Evolutionary conservation across 345 rosid genomes (phyloP).

Genomic region (Barbarea vulgaris): DNA sequence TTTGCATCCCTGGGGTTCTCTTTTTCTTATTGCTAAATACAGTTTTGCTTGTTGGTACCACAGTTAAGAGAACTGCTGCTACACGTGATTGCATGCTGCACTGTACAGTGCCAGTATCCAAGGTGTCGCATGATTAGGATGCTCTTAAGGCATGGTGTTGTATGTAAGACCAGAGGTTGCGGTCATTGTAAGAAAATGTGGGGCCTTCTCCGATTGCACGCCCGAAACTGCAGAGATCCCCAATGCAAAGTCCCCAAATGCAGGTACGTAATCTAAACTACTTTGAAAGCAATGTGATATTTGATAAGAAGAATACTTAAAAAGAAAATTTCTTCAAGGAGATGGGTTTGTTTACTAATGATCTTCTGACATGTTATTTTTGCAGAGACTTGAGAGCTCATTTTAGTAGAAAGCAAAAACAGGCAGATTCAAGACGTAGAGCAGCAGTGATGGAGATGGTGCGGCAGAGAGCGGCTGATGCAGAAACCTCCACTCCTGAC

Average conservation of each 20-base stretch:
- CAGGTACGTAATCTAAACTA: conserved; percentile 53
- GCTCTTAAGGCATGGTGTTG: conserved; percentile 80
- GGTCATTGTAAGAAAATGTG: conserved; percentile 87
- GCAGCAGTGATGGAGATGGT: conserved; percentile 99
- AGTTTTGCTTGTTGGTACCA: conserved; percentile 39
- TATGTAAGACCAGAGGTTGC: conserved; percentile 86
- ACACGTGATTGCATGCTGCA: conserved; percentile 79
- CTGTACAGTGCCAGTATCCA: conserved; percentile 81
- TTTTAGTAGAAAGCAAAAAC: conserved; percentile 89
- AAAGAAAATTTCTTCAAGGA: not conserved
- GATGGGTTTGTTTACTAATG: not conserved
- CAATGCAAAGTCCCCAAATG: conserved; percentile 96
- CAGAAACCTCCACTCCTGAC: conserved; percentile 73
- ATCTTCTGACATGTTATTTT: conserved; percentile 8
- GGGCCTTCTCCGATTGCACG: conserved; percentile 88
- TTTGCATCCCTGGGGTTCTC: conserved; percentile 25
- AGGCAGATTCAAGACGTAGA: conserved; percentile 93
- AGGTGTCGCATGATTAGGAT: conserved; percentile 83
- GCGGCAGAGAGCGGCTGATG: conserved; percentile 97
- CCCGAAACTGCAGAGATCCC: conserved; percentile 94
- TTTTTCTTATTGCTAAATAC: conserved; percentile 5
- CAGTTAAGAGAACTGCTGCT: conserved; percentile 92
- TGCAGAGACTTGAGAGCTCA: conserved; percentile 88
- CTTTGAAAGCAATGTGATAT: not conserved
- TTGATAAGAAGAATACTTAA: not conserved